Evolutionary conservation across 78 protist genomes (phyloP).

Genomic region (Cavenderia fasciculata): DNA sequence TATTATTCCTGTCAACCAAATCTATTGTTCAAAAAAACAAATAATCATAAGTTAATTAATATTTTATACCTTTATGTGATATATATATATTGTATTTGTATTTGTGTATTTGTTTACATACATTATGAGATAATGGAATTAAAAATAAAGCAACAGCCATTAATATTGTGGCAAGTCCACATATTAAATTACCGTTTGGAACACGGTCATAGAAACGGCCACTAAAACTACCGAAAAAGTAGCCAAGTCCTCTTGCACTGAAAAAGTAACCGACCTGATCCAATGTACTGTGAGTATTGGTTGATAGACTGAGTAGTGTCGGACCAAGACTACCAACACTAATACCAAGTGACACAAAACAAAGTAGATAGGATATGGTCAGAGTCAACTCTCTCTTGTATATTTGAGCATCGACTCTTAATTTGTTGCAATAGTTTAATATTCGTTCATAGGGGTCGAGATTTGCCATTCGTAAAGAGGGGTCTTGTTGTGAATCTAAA

Average conservation of each 20-base stretch:
- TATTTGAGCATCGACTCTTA: conserved; percentile 22
- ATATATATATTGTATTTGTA: no score
- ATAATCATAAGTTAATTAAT: no score
- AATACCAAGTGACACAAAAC: conserved; percentile 52
- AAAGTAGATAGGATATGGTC: conserved; percentile 27
- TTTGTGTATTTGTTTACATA: no score
- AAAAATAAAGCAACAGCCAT: conserved; percentile 32
- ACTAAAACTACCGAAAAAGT: conserved; percentile 42
- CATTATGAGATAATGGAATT: conserved; percentile 18
- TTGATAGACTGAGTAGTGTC: conserved; percentile 6
- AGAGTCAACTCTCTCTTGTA: conserved; percentile 20
- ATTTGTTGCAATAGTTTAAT: no score
- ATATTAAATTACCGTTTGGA: conserved; percentile 22
- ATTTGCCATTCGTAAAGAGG: no score
- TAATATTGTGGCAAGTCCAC: conserved; percentile 9
- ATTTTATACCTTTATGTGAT: no score
- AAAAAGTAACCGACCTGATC: conserved; percentile 65
- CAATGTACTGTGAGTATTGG: background rate
- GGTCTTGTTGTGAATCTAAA: no score
- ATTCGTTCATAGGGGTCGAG: no score
- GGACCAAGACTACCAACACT: conserved; percentile 67
- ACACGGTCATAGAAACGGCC: conserved; percentile 43
- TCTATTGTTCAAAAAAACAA: no score
- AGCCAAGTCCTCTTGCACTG: conserved; percentile 57
- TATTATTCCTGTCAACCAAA: background rate